phyloP scores from a whole-genome alignment of 148 eudicot species.

The Limonium bicolor region DNA sequence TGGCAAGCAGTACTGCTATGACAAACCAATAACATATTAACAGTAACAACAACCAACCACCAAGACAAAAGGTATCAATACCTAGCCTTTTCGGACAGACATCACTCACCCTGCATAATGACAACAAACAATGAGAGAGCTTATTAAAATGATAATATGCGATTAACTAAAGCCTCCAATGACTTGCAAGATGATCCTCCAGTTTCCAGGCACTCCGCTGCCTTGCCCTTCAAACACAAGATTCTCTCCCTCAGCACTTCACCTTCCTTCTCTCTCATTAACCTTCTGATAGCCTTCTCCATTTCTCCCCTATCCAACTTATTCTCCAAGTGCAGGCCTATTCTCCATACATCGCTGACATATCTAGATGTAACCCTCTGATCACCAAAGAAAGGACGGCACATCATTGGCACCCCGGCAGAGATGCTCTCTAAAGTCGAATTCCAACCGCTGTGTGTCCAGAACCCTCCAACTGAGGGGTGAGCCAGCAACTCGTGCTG shows the following conservation, averaged over 20 bases:
- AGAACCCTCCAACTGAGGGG: slow-evolving; percentile 34
- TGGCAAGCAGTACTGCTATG: too few species aligned
- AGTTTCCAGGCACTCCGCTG: slow-evolving; percentile 6
- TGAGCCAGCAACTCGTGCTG: slow-evolving; percentile 38
- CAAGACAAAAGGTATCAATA: too few species aligned
- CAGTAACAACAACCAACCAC: too few species aligned
- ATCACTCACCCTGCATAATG: not conserved
- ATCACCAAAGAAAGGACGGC: slow-evolving; percentile 35
- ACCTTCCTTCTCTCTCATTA: slow-evolving; percentile 36
- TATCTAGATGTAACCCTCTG: slow-evolving; percentile 29
- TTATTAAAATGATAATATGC: slow-evolving; percentile 19
- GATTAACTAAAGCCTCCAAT: slow-evolving; percentile 12
- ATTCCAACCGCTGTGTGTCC: slow-evolving; percentile 62
- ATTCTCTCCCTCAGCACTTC: slow-evolving; percentile 22
- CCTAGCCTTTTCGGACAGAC: too few species aligned
- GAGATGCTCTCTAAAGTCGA: slow-evolving; percentile 44
- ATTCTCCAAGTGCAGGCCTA: slow-evolving; percentile 31
- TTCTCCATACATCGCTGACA: slow-evolving; percentile 23
- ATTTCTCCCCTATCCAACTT: slow-evolving; percentile 17
- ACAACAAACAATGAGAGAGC: not conserved
- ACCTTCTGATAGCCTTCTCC: slow-evolving; percentile 13
- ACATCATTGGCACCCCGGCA: slow-evolving; percentile 54
- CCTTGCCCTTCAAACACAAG: slow-evolving; percentile 19
- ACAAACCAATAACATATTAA: too few species aligned
- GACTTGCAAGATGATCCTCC: slow-evolving; percentile 29